Evolutionary conservation across 2,329 filamentous ascomycete species (phyloP), one percentile per base, ranked within the genome.

Genomic region (Beauveria sp.): DNA sequence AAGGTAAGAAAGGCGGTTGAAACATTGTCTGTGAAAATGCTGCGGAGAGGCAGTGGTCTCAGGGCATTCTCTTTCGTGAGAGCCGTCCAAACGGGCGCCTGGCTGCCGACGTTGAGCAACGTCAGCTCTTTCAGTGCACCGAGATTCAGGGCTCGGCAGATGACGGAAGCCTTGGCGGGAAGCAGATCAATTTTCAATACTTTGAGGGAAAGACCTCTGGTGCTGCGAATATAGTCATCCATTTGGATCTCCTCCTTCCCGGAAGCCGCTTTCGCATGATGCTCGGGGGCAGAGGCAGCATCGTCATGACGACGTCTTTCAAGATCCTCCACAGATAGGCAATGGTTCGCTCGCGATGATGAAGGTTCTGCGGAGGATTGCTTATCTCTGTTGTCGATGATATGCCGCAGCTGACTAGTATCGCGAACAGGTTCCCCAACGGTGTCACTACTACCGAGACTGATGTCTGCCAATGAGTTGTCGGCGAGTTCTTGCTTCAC

Each of bases 1-100:
- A 81, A 81, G 1, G 76, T 76, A 56, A 88, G 68, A 61, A 88
- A 86, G 0, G 75, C 70, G 1, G 71, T 65, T 0, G 83, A 82
- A 22, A 87, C 84, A 64, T 87, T 81, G 67, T 89, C 86, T 0
- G 84, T 87, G 65, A 83, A 84, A 59, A 89, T 81, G 63, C 80
- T 83, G 54, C 78, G 76, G 47, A 89, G 70, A 0, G 79, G 76
- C 46, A 88, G 72, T 0, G 81, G 78, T 9, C 75, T 71, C 1
- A 74, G 66, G 55, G 76, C 77, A 68, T 86, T 84, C 65, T 85
- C 77, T 64, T 79, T 82, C 20, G 77, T 72, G 47, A 88, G 71
- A 60, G 82, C 70, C 2, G 76, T 73, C 86, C 86, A 89, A 63
- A 88, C 80, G 0, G 79, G 74, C 30, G 76, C 76, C 68, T 89